These are phyloP conservation scores for Nicotiana attenuata DNA, from an alignment of 257 asterid species.

Conservation along the genomic window DNA sequence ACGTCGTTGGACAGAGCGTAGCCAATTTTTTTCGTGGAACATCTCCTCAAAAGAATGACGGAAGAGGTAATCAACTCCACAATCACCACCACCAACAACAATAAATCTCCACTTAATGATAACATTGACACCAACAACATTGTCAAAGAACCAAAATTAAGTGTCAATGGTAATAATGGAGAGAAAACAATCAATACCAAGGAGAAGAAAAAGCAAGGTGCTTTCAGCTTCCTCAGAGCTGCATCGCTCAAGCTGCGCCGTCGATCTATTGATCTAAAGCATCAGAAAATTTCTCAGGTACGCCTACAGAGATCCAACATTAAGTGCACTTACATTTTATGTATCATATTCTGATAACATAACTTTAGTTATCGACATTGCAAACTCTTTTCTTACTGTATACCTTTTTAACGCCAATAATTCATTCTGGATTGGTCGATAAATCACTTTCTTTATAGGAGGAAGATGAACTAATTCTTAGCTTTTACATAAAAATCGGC, in stretches of 20 bases:
- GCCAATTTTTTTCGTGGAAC: background rate
- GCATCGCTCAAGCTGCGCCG: slow-evolving; percentile 45
- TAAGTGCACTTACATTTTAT: too few relatives aligned
- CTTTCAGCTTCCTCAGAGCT: slow-evolving; percentile 47
- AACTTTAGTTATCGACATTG: too few relatives aligned
- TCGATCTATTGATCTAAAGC: slow-evolving; percentile 15
- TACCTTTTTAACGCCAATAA: too few relatives aligned
- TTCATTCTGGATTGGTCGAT: background rate
- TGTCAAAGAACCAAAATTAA: background rate
- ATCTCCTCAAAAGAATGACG: slow-evolving; percentile 5
- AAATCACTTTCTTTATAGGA: background rate
- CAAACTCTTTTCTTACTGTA: too few relatives aligned
- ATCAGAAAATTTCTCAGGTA: slow-evolving; percentile 10
- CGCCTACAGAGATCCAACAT: too few relatives aligned
- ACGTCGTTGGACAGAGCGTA: background rate
- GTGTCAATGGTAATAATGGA: background rate
- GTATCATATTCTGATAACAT: too few relatives aligned
- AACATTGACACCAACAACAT: background rate
- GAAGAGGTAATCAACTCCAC: background rate
- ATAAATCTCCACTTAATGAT: background rate
- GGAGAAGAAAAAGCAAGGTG: slow-evolving; percentile 34
- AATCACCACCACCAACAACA: background rate
- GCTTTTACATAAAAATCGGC: too few relatives aligned
- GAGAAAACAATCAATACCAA: background rate
- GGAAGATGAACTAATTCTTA: background rate